These are phyloP conservation scores for Termitomyces sp. DNA, from an alignment of 768 basidiomycete genomes.

Conservation along the genomic window DNA sequence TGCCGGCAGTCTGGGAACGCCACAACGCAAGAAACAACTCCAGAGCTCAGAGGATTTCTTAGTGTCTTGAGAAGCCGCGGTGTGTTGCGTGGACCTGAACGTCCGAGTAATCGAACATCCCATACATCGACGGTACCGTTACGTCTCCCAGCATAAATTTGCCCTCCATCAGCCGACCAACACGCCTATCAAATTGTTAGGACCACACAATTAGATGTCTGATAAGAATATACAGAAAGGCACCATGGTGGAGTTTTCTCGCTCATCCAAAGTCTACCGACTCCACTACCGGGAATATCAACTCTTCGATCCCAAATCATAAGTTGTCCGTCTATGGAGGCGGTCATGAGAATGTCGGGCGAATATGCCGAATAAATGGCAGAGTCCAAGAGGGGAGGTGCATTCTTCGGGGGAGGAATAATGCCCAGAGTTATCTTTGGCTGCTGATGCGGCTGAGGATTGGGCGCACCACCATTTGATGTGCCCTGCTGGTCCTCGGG, in stretches of 20 bases:
- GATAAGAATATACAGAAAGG: constrained; percentile 62
- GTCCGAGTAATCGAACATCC: constrained; percentile 84
- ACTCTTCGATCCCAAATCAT: constrained; percentile 87
- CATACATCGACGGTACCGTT: constrained; percentile 91
- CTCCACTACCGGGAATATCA: constrained; percentile 57
- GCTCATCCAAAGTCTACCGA: constrained; percentile 82
- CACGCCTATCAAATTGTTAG: constrained; percentile 58
- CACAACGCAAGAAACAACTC: constrained; percentile 87
- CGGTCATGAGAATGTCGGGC: constrained; percentile 80
- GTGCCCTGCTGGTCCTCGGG: constrained; percentile 11
- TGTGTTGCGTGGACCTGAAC: constrained; percentile 52
- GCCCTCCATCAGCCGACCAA: constrained; percentile 86
- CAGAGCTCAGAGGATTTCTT: constrained; percentile 83
- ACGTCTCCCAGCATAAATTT: constrained; percentile 87
- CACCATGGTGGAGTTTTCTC: constrained; percentile 97
- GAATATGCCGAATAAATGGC: constrained; percentile 62
- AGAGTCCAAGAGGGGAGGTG: constrained; percentile 68
- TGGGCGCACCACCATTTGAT: constrained; percentile 12
- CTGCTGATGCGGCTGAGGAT: constrained; percentile 11
- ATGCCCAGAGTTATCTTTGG: constrained; percentile 22
- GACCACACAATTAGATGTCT: not conserved
- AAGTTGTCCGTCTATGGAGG: constrained; percentile 88
- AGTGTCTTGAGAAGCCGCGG: constrained; percentile 79
- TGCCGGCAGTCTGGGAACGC: constrained; percentile 91
- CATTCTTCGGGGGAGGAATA: constrained; percentile 63